phyloP scores from a whole-genome alignment of 129 eudicot species.

The Escallonia herrerae region DNA sequence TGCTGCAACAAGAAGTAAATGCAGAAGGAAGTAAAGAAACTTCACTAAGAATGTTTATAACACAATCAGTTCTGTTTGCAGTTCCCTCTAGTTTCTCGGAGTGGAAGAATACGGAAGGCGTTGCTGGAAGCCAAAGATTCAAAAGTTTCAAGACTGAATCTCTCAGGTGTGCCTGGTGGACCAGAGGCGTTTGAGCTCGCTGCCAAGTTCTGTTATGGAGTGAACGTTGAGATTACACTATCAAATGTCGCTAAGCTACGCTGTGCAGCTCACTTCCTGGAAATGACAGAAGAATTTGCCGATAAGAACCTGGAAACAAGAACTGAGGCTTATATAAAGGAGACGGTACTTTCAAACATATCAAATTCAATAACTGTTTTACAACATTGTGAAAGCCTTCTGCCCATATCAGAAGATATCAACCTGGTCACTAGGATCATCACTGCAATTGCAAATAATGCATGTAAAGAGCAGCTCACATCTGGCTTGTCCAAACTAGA shows the following conservation, averaged over 20 bases:
- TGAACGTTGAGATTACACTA: conserved; percentile 68
- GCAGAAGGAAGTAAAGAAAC: background rate
- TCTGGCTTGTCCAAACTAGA: conserved; percentile 78
- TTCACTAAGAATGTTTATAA: background rate
- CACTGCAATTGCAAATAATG: conserved; percentile 74
- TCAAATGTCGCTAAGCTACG: conserved; percentile 76
- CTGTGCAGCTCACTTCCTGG: conserved; percentile 67
- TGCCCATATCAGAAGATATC: conserved; percentile 77
- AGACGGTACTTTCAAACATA: conserved; percentile 56
- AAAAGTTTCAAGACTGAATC: conserved; percentile 48
- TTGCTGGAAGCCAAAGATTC: conserved; percentile 71
- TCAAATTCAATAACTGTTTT: conserved; percentile 69
- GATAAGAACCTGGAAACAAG: conserved; percentile 68
- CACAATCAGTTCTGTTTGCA: conserved; percentile 18
- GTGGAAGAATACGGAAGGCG: conserved; percentile 77
- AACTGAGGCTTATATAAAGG: conserved; percentile 55
- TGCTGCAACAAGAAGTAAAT: too few species aligned
- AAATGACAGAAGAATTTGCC: conserved; percentile 80
- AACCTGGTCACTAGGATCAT: conserved; percentile 51
- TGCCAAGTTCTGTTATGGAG: conserved; percentile 89
- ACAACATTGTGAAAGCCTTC: conserved; percentile 67
- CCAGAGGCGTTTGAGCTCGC: conserved; percentile 83
- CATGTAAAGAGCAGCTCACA: conserved; percentile 79
- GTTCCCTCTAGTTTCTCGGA: conserved; percentile 90
- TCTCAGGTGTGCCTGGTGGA: conserved; percentile 78